Evolutionary conservation across 805 yeast species (phyloP), one percentile per base, ranked within the genome.

Genomic region (Candida tibetensis): DNA sequence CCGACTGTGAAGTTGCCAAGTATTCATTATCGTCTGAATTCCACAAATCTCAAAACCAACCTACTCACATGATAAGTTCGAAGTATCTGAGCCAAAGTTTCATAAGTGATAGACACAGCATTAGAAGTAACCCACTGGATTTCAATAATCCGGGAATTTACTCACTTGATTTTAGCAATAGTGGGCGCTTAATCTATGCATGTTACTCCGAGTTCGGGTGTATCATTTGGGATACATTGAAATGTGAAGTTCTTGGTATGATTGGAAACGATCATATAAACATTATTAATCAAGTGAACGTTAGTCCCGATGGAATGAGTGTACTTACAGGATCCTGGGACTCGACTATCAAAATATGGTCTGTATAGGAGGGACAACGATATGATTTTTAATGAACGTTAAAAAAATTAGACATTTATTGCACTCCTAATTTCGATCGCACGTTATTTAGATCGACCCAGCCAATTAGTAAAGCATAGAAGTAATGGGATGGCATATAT

Each of bases 301-400:
- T 81, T 1, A 76, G 89, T 46, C 81, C 81, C 0, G 86, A 87
- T 58, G 96, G 96, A 0, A 54, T 76, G 16, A 89, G 83, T 0
- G 71, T 89, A 7, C 80, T 82, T 39, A 85, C 95, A 2, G 82
- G 85, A 1, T 82, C 91, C 1, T 82, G 95, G 85, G 95, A 87
- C 54, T 61, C 80, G 5, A 79, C 90, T 1, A 72, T 84, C 47
- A 78, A 76, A 47, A 64, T 85, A 1, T 85, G 90, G 89, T 62
- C 76, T 3, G 58, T 51, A 7, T 57, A 39, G 39, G 16, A 18
- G n/a, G n/a, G n/a, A n/a, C 15, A 27, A 5, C 29, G 15, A 27
- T n/a, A n/a, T n/a, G n/a, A n/a, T n/a, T n/a, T n/a, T n/a, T n/a
- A n/a, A n/a, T n/a, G n/a, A n/a, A n/a, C n/a, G n/a, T n/a, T n/a